phyloP scores from a whole-genome alignment of 2,329 filamentous ascomycete genomes.

The Fusarium albidum region DNA sequence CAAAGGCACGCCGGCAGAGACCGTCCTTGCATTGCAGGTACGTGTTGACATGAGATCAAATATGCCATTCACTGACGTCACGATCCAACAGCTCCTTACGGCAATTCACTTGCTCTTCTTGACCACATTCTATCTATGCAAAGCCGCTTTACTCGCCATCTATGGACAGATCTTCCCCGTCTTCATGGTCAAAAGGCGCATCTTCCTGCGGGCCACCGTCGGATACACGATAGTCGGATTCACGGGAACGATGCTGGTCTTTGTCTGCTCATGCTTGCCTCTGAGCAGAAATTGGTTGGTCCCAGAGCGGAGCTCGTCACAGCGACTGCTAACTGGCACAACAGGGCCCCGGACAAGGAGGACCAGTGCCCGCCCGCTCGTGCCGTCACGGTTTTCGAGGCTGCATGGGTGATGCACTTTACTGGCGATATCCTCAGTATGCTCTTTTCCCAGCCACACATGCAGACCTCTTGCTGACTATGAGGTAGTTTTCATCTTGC shows the following conservation, averaged over 20 bases:
- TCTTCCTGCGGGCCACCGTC: slow-evolving; percentile 16
- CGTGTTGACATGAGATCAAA: neutral
- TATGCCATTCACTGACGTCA: neutral
- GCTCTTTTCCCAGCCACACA: too few species aligned
- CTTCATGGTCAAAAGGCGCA: slow-evolving; percentile 22
- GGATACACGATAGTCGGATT: neutral
- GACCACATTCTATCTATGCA: slow-evolving; percentile 23
- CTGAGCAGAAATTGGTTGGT: slow-evolving; percentile 18
- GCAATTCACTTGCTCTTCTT: slow-evolving; percentile 16
- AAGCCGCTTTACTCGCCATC: slow-evolving; percentile 20
- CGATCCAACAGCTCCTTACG: too few species aligned
- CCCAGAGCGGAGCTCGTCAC: too few species aligned
- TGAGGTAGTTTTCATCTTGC: too few species aligned
- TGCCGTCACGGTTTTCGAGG: neutral
- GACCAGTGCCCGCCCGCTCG: neutral
- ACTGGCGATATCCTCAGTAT: slow-evolving; percentile 19
- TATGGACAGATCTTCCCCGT: slow-evolving; percentile 20
- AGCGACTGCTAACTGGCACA: neutral
- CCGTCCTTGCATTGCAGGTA: neutral
- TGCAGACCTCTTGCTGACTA: too few species aligned
- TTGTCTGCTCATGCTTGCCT: slow-evolving; percentile 15
- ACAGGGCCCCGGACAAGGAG: neutral
- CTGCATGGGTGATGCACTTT: slow-evolving; percentile 23
- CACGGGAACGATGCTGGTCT: neutral
- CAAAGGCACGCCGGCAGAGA: neutral